These are phyloP conservation scores for Hymenoscyphus occultus DNA, from an alignment of 2,329 filamentous ascomycete genomes.

Conservation along the genomic window DNA sequence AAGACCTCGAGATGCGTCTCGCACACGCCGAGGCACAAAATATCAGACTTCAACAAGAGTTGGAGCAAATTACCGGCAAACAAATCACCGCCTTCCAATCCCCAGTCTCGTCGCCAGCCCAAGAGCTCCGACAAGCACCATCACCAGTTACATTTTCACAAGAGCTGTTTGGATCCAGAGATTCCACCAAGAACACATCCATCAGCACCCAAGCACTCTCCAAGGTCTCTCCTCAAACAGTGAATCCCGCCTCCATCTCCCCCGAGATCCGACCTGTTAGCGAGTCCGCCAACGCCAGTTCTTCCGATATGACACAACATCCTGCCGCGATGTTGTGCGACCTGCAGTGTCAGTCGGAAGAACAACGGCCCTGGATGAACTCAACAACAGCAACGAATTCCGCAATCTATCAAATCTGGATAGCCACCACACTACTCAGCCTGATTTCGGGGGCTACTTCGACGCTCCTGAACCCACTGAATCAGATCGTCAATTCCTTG, in stretches of 20 bases:
- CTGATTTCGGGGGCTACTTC: constrained; percentile 69
- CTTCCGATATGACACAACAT: constrained; percentile 98
- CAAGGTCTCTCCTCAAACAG: constrained; percentile 45
- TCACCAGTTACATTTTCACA: constrained; percentile 55
- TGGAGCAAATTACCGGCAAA: constrained; percentile 29
- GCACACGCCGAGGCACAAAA: constrained; percentile 34
- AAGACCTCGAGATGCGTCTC: constrained; percentile 64
- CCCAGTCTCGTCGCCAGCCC: constrained; percentile 43
- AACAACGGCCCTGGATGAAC: constrained; percentile 36
- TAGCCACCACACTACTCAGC: constrained; percentile 59
- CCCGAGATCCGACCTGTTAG: constrained; percentile 53
- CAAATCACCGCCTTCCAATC: constrained; percentile 39
- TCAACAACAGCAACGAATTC: constrained; percentile 28
- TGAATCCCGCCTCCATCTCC: constrained; percentile 61
- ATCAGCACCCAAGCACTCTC: constrained; percentile 27
- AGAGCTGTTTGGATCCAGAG: constrained; percentile 53
- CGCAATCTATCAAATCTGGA: constrained; percentile 43
- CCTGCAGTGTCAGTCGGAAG: constrained; percentile 99
- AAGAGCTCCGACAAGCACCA: constrained; percentile 36
- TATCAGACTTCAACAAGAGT: constrained; percentile 27
- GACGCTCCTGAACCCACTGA: constrained; percentile 65
- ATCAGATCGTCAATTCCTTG: constrained; percentile 73
- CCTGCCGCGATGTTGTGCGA: constrained; percentile 99
- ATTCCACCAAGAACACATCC: constrained; percentile 20
- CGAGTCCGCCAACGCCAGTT: constrained; percentile 40